Conservation (phyloP, 768 basidiomycete species). For the Mycena vulgaris region DNA sequence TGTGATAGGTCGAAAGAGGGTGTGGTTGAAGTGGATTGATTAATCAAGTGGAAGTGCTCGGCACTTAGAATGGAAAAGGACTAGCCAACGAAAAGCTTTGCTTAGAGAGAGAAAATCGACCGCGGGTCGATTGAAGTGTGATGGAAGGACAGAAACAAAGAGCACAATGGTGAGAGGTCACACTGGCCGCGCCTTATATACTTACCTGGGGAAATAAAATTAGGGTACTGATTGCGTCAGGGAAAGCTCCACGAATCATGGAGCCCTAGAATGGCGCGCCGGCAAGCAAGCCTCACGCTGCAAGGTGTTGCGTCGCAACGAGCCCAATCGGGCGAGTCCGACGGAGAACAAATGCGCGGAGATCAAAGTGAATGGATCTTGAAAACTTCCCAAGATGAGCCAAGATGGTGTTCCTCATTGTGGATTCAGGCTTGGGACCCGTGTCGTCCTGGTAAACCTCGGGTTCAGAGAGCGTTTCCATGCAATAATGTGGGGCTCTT, state of each 20-base stretch:
- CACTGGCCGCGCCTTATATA: conserved; percentile 2
- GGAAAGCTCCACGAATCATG: neutral
- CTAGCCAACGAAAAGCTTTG: conserved; percentile 33
- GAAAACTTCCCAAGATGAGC: conserved; percentile 22
- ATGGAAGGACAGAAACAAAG: conserved; percentile 34
- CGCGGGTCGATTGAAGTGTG: conserved; percentile 33
- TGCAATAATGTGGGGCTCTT: too few species aligned
- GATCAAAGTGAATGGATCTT: conserved; percentile 2
- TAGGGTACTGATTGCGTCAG: neutral
- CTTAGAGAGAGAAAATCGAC: conserved; percentile 31
- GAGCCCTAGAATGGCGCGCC: neutral
- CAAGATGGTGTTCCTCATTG: too few species aligned
- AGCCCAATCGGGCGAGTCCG: too few species aligned
- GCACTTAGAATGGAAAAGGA: conserved; percentile 32
- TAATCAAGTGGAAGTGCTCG: conserved; percentile 34
- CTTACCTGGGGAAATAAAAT: neutral
- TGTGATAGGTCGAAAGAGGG: conserved; percentile 18
- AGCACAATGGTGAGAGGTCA: conserved; percentile 8
- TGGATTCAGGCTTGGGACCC: too few species aligned
- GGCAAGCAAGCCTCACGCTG: too few species aligned
- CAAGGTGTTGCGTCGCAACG: too few species aligned
- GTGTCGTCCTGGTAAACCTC: too few species aligned
- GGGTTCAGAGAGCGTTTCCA: too few species aligned
- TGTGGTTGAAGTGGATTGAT: conserved; percentile 29
- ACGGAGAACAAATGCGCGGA: too few species aligned